These are phyloP conservation scores for Dioszegia hungarica DNA, from an alignment of 768 basidiomycete species.

Conservation along the genomic window DNA sequence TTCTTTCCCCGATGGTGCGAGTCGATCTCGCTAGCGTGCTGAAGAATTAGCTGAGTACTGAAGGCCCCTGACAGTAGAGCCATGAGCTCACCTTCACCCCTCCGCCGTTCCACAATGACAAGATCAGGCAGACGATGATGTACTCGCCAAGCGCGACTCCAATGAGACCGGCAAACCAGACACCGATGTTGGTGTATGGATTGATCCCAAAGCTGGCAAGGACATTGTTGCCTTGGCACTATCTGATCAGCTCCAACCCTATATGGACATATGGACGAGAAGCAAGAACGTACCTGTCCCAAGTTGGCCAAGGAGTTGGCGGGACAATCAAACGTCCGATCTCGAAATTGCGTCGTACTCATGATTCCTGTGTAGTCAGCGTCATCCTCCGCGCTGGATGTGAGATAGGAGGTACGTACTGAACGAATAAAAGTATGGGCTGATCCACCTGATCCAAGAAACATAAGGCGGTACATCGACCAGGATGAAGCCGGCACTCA, in stretches of 20 bases:
- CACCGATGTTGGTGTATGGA: slow-evolving; percentile 25
- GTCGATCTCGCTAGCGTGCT: slow-evolving; percentile 45
- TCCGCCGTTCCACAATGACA: slow-evolving; percentile 28
- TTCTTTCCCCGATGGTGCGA: slow-evolving; percentile 32
- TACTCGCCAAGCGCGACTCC: slow-evolving; percentile 45
- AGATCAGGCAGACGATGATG: slow-evolving; percentile 39
- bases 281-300: slow-evolving; percentile 13
- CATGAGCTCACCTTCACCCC: slow-evolving; percentile 36
- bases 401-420: slow-evolving; percentile 16
- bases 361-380: slow-evolving; percentile 32
- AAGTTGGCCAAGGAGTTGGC: slow-evolving; percentile 31
- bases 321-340: slow-evolving; percentile 43
- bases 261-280: background rate
- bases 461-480: slow-evolving; percentile 46
- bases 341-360: slow-evolving; percentile 51
- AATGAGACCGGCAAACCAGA: slow-evolving; percentile 40
- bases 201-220: slow-evolving; percentile 48
- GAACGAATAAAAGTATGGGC: slow-evolving; percentile 51
- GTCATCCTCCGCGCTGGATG: background rate
- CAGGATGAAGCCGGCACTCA: slow-evolving; percentile 39
- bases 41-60: background rate
- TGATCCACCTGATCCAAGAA: slow-evolving; percentile 51
- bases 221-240: slow-evolving; percentile 51
- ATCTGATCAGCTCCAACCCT: background rate
- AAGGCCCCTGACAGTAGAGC: no score